A percentile compares a stretch with the other conserved stretches of the same genome.
These are phyloP conservation scores for Lentithecium fluviatile DNA, from an alignment of 495 filamentous ascomycete species.

Conservation along the genomic window DNA sequence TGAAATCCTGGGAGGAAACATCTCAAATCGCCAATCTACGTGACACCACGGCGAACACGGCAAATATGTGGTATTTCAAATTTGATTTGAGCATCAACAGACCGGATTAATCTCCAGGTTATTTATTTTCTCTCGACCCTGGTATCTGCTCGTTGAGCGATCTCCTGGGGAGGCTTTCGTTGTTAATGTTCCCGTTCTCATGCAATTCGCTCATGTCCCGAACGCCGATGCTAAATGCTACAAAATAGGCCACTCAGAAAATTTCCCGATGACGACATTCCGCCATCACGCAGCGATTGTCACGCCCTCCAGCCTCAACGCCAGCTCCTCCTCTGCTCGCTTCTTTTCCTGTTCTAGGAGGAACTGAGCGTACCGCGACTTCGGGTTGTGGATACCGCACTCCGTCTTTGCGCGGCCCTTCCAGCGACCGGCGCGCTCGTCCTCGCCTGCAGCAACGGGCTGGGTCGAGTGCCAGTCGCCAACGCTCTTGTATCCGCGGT, in stretches of 20 bases:
- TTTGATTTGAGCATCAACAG: no score
- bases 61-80: no score
- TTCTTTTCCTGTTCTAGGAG: conserved; percentile 71
- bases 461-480: conserved; percentile 96
- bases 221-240: conserved; percentile 40
- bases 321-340: conserved; percentile 62
- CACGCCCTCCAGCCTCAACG: conserved; percentile 36
- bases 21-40: no score
- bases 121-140: no score
- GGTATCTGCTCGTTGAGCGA: neutral
- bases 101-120: no score
- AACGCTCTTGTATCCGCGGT: conserved; percentile 92
- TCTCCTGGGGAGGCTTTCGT: neutral
- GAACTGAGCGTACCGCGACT: conserved; percentile 85
- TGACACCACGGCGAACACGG: neutral
- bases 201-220: conserved; percentile 8
- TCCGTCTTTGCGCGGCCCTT: conserved; percentile 93
- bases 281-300: conserved; percentile 33
- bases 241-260: conserved; percentile 13
- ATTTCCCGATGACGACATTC: conserved; percentile 22
- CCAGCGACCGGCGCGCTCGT: conserved; percentile 96
- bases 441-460: conserved; percentile 85
- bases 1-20: neutral
- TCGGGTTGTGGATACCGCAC: conserved; percentile 97
- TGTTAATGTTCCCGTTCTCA: conserved; percentile 3